phyloP scores from a whole-genome alignment of 257 asterid genomes.

The Lantana camara region DNA sequence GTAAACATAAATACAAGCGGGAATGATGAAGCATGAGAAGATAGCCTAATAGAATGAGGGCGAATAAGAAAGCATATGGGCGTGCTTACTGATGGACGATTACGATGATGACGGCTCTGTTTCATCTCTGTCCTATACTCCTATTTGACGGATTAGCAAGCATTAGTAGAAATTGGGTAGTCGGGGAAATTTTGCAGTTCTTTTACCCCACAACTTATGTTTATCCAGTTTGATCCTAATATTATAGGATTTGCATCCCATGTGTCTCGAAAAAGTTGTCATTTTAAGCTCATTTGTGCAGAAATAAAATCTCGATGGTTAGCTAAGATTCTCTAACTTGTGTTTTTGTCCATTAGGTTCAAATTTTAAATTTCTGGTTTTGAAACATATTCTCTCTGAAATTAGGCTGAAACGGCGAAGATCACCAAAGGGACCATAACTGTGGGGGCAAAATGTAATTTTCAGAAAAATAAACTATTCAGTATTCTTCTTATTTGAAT shows the following conservation, averaged over 20 bases:
- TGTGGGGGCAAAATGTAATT: too few species aligned
- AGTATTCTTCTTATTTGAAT: too few species aligned
- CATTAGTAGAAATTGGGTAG: neutral
- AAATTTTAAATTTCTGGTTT: too few species aligned
- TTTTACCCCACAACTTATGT: neutral
- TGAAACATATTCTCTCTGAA: too few species aligned
- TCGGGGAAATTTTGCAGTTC: neutral
- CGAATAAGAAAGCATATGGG: conserved; percentile 13
- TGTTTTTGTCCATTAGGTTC: too few species aligned
- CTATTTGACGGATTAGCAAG: conserved; percentile 17
- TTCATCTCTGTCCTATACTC: conserved; percentile 1
- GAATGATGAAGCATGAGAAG: neutral
- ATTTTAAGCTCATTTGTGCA: too few species aligned
- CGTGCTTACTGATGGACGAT: conserved; percentile 30
- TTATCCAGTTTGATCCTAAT: neutral
- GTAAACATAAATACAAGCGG: neutral
- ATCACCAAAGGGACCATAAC: too few species aligned
- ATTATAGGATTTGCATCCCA: neutral
- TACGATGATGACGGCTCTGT: conserved; percentile 25
- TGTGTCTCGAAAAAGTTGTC: neutral
- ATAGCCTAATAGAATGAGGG: conserved; percentile 11
- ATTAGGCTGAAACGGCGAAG: too few species aligned
- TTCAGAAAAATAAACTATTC: too few species aligned
- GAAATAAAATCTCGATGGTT: too few species aligned
- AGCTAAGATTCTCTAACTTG: too few species aligned